Percentiles rank a stretch among this genome's conserved stretches.
Evolutionary conservation across 2,329 filamentous ascomycete genomes (phyloP).

Genomic region (Ceratocystis lukuohia): DNA sequence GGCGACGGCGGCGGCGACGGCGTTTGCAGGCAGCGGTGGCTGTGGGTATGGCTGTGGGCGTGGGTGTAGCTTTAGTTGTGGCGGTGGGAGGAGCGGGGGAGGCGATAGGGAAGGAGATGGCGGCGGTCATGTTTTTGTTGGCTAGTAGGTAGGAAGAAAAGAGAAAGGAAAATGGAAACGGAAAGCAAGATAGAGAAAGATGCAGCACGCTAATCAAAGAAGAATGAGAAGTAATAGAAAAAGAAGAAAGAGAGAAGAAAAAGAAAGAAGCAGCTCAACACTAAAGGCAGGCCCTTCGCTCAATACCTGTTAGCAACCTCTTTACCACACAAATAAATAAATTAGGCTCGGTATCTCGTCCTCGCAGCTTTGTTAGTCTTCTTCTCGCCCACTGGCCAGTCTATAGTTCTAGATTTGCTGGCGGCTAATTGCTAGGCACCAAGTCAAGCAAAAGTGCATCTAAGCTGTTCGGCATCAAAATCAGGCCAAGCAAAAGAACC

Average conservation of each 20-base stretch:
- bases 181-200: background rate
- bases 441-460: background rate
- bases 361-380: background rate
- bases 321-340: no score
- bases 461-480: background rate
- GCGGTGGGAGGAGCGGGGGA: slow-evolving; percentile 32
- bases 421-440: background rate
- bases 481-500: slow-evolving; percentile 10
- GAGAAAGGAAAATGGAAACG: background rate
- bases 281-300: background rate
- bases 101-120: slow-evolving; percentile 37
- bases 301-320: no score
- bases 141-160: background rate
- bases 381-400: background rate
- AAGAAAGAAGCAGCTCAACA: background rate
- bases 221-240: background rate
- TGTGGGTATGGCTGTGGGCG: slow-evolving; percentile 26
- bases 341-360: background rate
- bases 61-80: slow-evolving; percentile 29
- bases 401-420: background rate
- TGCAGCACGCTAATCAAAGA: background rate
- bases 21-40: slow-evolving; percentile 33
- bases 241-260: background rate
- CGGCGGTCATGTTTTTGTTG: slow-evolving; percentile 19
- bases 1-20: slow-evolving; percentile 58